Evolutionary conservation across 163 green algal species (phyloP).

Genomic region (Prototheca cutis): DNA sequence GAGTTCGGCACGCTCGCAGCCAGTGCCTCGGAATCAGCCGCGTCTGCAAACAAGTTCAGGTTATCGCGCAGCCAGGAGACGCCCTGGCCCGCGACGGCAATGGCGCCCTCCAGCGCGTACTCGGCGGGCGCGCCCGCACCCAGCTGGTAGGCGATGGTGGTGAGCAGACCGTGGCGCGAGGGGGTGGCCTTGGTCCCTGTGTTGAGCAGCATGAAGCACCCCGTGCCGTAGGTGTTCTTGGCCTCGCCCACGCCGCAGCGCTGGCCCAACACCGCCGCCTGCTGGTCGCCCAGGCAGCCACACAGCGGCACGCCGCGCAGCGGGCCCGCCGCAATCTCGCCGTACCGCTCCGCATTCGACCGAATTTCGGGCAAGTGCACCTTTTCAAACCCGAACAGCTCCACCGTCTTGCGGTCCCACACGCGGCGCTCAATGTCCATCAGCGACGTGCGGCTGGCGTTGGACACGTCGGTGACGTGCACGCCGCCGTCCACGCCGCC

Average conservation of each 20-base stretch:
- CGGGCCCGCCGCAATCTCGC: constrained; percentile 23
- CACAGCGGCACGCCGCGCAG: constrained; percentile 67
- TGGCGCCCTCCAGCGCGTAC: constrained; percentile 87
- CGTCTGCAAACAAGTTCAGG: constrained; percentile 42
- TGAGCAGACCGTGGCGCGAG: constrained; percentile 78
- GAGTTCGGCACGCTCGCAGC: constrained; percentile 45
- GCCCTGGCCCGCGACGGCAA: constrained; percentile 78
- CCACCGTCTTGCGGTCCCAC: constrained; percentile 61
- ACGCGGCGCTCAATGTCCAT: constrained; percentile 70
- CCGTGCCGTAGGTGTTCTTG: constrained; percentile 98
- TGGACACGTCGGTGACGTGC: constrained; percentile 63
- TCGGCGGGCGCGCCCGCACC: constrained; percentile 35
- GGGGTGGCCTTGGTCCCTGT: constrained; percentile 58
- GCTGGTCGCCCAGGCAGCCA: constrained; percentile 92
- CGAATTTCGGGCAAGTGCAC: constrained; percentile 58
- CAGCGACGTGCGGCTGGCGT: constrained; percentile 83
- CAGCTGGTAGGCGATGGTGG: constrained; percentile 76
- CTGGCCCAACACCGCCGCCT: constrained; percentile 84
- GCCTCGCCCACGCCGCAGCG: constrained; percentile 65
- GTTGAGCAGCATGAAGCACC: constrained; percentile 94
- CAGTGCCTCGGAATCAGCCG: constrained; percentile 59
- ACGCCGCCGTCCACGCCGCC: constrained; percentile 30
- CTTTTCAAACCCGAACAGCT: constrained; percentile 42
- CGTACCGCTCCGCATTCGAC: constrained; percentile 70
- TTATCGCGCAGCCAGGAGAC: constrained; percentile 82